These are phyloP conservation scores for Trichosanthes cucumerina DNA, from an alignment of 306 rosid species.

Conservation along the genomic window DNA sequence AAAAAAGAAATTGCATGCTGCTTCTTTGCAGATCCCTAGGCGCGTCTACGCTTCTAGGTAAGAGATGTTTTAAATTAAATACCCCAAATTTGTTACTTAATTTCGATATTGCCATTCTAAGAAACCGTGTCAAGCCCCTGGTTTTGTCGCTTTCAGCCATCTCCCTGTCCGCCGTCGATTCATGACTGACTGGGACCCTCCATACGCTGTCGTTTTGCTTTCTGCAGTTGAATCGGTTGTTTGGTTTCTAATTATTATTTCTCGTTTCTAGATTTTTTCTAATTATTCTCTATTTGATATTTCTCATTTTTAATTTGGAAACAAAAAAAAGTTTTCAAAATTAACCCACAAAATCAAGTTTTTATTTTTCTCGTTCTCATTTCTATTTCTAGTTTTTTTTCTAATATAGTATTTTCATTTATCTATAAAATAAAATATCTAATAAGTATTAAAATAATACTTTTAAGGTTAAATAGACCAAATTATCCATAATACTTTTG, in stretches of 20 bases:
- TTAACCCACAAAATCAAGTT: too few species aligned
- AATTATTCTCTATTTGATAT: too few species aligned
- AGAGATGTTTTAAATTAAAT: not conserved
- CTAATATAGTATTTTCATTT: too few species aligned
- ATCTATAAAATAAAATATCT: too few species aligned
- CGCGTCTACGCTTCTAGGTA: not conserved
- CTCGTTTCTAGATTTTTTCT: too few species aligned
- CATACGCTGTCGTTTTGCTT: not conserved
- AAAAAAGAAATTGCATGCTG: not conserved
- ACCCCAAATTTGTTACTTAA: not conserved
- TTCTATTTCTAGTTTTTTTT: too few species aligned
- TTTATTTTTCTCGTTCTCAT: too few species aligned
- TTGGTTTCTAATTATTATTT: too few species aligned
- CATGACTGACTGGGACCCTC: not conserved
- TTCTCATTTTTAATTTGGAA: not conserved
- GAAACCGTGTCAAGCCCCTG: slow-evolving; percentile 2
- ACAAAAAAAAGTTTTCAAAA: too few species aligned
- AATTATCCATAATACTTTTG: too few species aligned
- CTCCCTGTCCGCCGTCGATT: not conserved
- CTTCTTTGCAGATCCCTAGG: not conserved
- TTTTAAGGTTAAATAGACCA: too few species aligned
- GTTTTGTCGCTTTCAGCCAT: not conserved
- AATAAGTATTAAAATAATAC: too few species aligned
- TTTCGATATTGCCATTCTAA: not conserved
- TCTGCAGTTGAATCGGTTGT: not conserved